Percentiles rank a stretch among this genome's conserved stretches.
These are phyloP conservation scores for Chlamydomonas applanata DNA, from an alignment of 139 green algal genomes.

Conservation along the genomic window DNA sequence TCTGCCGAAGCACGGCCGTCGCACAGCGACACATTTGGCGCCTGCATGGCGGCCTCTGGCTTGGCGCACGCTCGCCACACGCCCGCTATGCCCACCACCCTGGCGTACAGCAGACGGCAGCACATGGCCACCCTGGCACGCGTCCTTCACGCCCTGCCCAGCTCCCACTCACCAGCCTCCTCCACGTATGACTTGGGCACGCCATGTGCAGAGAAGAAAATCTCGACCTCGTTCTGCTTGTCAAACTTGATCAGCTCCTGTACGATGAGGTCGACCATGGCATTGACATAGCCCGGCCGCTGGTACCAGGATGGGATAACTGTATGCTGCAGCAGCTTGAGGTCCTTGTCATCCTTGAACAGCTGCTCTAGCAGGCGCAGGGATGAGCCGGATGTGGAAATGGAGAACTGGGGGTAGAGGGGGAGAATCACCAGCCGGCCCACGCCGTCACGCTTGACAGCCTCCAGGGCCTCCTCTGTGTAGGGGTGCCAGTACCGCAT, in stretches of 20 bases:
- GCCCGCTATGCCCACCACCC: too few species aligned
- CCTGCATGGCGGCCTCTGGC: too few species aligned
- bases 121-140: too few species aligned
- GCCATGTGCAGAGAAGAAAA: slow-evolving; percentile 97
- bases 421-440: slow-evolving; percentile 88
- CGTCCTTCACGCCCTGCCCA: too few species aligned
- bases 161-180: slow-evolving; percentile 49
- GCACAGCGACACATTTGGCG: too few species aligned
- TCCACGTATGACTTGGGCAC: slow-evolving; percentile 95
- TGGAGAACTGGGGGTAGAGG: slow-evolving; percentile 95
- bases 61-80: too few species aligned
- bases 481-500: slow-evolving; percentile 99
- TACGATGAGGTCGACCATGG: slow-evolving; percentile 94
- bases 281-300: slow-evolving; percentile 86
- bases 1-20: too few species aligned
- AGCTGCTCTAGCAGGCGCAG: slow-evolving; percentile 89
- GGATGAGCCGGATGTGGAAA: slow-evolving; percentile 89
- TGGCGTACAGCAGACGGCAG: too few species aligned
- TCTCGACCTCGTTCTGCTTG: slow-evolving; percentile 23
- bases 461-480: slow-evolving; percentile 92
- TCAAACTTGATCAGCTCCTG: slow-evolving; percentile 52
- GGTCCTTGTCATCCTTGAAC: slow-evolving; percentile 41
- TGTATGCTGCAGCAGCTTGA: slow-evolving; percentile 75
- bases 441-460: slow-evolving; percentile 88
- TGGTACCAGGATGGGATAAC: slow-evolving; percentile 91